Base-by-base conservation (phyloP, 2,329 filamentous ascomycete species). In the Tolypocladium tundrense region DNA sequence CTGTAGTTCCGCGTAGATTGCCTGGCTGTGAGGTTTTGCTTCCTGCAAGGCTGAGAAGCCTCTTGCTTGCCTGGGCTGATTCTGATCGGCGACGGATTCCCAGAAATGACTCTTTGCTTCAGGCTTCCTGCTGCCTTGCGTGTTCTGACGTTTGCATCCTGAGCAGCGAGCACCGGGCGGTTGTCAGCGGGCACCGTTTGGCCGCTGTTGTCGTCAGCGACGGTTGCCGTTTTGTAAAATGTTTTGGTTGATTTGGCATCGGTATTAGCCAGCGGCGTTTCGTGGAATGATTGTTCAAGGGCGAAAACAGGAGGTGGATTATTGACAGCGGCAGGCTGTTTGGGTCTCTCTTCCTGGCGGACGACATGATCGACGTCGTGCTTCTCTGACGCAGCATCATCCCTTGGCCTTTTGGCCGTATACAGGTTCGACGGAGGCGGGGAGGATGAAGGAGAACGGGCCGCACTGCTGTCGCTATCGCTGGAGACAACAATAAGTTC, bases 1-100 rank as follows among this genome's bases (percentile, higher is more conserved):
- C 58, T 59, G 39, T 55, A 59, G 10, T 53, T 57, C n/a, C 58
- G 55, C 9, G 31, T 51, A 33, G 24, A 3, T 16, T 37, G 48
- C 37, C 50, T 56, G 4, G 50, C 24, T 19, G 33, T 16, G 8
- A 43, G 43, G 8, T 33, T 42, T 2, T 51, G 56, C 41, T 45
- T 33, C 19, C 42, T 9, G 8, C 35, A 19, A 11, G 19, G 41
- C 37, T 14, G 51, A 11, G 37, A 14, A 2, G 8, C 14, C 1
- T 50, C 42, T 48, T 19, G 35, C 40, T 57, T 24, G 43, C 31
- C 10, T n/a, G 40, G 41, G n/a, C 40, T 48, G 39, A 31, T 42
- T 27, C 16, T 37, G 16, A 42, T 33, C 16, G 39, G 50, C 33
- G 45, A 50, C 4, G 27, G 27, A n/a, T 33, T 19, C 16, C 45